Evolutionary conservation across 768 basidiomycete species (phyloP).

Genomic region (Boletus vinaceobasis): DNA sequence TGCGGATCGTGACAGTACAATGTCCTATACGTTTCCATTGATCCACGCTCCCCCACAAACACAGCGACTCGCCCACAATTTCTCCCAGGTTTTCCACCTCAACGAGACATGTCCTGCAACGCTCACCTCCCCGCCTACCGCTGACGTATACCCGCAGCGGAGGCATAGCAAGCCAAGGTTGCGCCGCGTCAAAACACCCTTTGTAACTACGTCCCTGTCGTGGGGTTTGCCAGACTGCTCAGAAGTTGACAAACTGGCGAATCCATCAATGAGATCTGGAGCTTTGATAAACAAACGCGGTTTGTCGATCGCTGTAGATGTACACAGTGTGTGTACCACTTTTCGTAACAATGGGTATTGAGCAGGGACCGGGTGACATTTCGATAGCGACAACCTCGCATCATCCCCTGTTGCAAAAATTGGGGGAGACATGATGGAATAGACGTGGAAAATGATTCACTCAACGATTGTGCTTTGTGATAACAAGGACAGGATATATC

Average conservation of each 20-base stretch:
- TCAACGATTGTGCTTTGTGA: not conserved
- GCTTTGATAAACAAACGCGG: constrained; percentile 70
- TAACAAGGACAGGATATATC: constrained; percentile 6
- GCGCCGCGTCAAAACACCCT: constrained; percentile 45
- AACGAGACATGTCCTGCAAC: constrained; percentile 35
- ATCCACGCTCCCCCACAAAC: constrained; percentile 72
- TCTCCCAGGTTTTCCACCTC: constrained; percentile 63
- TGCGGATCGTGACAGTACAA: not conserved
- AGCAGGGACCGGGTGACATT: constrained; percentile 51
- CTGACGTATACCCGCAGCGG: constrained; percentile 60
- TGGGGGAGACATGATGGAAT: not conserved
- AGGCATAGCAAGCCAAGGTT: constrained; percentile 46
- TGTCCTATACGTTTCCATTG: constrained; percentile 13
- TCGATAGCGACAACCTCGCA: constrained; percentile 50
- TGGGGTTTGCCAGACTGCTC: constrained; percentile 39
- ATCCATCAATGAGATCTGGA: constrained; percentile 63
- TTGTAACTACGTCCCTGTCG: constrained; percentile 60
- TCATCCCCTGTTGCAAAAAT: constrained; percentile 42
- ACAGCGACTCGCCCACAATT: constrained; percentile 55
- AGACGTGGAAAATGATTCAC: not conserved
- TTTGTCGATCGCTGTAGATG: constrained; percentile 55
- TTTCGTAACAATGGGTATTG: constrained; percentile 44
- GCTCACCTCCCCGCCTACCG: constrained; percentile 35
- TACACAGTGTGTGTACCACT: constrained; percentile 44
- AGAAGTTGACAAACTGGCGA: constrained; percentile 40